phyloP scores from a whole-genome alignment of 2,329 filamentous ascomycete genomes.

The Colletotrichum scovillei region DNA sequence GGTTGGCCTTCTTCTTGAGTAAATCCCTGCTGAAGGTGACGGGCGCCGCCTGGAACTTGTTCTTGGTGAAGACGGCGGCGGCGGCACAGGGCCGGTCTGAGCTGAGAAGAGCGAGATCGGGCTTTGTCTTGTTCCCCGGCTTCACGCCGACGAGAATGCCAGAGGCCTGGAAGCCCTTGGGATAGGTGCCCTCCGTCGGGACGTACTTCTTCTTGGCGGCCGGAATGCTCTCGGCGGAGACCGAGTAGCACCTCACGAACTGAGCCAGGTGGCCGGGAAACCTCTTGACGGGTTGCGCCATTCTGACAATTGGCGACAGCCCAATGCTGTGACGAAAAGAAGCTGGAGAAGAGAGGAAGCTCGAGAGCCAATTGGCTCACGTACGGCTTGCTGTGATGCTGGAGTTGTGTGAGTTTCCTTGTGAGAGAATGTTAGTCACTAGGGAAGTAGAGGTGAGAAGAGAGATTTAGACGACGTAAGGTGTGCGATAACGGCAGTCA shows the following conservation, averaged over 20 bases:
- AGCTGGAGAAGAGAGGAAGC: background rate
- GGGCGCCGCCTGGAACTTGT: constrained; percentile 97
- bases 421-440: constrained; percentile 19
- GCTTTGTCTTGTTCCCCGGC: constrained; percentile 88
- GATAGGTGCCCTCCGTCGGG: constrained; percentile 86
- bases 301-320: constrained; percentile 17
- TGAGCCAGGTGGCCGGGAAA: constrained; percentile 35
- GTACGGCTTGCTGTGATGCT: background rate
- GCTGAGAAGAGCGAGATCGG: constrained; percentile 88
- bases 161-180: constrained; percentile 87
- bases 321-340: background rate
- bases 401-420: constrained; percentile 1
- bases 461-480: constrained; percentile 20
- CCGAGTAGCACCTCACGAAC: constrained; percentile 65
- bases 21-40: constrained; percentile 86
- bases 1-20: constrained; percentile 72
- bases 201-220: constrained; percentile 91
- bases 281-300: constrained; percentile 35
- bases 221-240: constrained; percentile 72
- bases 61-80: constrained; percentile 96
- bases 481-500: constrained; percentile 29
- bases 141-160: constrained; percentile 95
- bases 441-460: background rate
- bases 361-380: constrained; percentile 29
- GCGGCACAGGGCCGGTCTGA: constrained; percentile 89